Evolutionary conservation across 2,329 filamentous ascomycete genomes (phyloP), one percentile per base, ranked within the genome.

Genomic region (Penicillium polonicum): DNA sequence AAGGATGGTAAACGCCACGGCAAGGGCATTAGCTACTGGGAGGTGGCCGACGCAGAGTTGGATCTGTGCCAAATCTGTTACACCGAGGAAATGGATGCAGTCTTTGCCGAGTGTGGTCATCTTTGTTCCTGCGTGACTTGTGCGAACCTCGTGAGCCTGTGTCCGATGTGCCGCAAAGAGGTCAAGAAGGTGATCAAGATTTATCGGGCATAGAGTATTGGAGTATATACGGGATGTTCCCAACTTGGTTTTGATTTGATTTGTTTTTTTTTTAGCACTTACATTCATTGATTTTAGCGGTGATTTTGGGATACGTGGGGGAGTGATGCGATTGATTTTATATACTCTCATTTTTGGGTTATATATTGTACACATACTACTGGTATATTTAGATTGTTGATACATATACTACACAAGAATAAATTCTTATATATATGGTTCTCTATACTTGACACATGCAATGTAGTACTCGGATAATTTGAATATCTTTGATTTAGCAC

Each of bases 91-190:
- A 82, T 84, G 53, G 82, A 85, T 59, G 82, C 83, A 5, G 78
- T 84, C 7, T 86, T 88, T 68, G 84, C 83, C 63, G 83, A 85
- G 61, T 88, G 85, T 62, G 85, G 85, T 0, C 85, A 88, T 65
- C 82, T 87, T 19, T 81, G 85, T 45, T 82, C 84, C 4, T 88
- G 85, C 61, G 73, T 83, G 57, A 74, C 74, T n/a, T 88, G 85
- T 66, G 85, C 85, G 13, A 77, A 77, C 50, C 79, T 83, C 66
- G 80, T 87, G 31, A 82, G 85, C 55, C 76, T 75, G 49, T 88
- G 85, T 63, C 85, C 85, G 1, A 82, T 87, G 25, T 88, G 85
- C 69, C 76, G 85, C 55, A 82, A 81, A 73, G 76, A 77, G 52
- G 81, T 87, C 21, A 69, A 82, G 60, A 81, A 75, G 51, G 80